Evolutionary conservation across 2,329 filamentous ascomycete genomes (phyloP), one percentile per base, ranked within the genome.

Genomic region (Lachnellula hyalina): DNA sequence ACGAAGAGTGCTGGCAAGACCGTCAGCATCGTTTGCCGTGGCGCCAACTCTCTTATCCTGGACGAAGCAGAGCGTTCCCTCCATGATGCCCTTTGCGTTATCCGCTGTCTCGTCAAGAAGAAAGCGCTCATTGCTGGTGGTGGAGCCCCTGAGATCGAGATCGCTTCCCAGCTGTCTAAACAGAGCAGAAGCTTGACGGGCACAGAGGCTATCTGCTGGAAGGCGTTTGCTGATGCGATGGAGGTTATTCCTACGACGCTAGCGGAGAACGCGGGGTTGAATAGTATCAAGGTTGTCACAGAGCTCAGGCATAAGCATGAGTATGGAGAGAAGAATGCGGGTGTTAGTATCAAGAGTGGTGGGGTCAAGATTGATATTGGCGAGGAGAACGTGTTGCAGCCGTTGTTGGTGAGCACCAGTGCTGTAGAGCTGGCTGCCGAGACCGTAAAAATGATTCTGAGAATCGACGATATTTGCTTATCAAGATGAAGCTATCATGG

Each of bases 221-320:
- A 96, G 77, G 93, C 93, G 0, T 99, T 99, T 69, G 94, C 95
- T 1, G 93, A 99, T 61, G 94, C 94, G 7, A 87, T 99, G 77
- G 94, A 99, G 75, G 90, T 99, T 42, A 89, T 99, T 52, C 94
- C 95, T 14, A 96, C 93, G 35, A 99, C 94, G 1, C 79, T 99
- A 64, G 95, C 94, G 0, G 94, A 99, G 77, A 99, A 99, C 67
- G 94, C 94, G 0, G 94, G 94, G 49, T 79, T 99, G 61, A 99
- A 99, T 80, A 93, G 89, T 72, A 99, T 99, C 81, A 96, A 95
- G 77, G 94, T 99, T 28, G 94, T 99, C 47, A 99, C 94, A 25
- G 94, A 97, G 67, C 77, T 99, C 68, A 83, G 94, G 69, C 91
- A 96, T 75, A 85, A 92, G 67, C 94, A 99, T 74, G 94, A 94